These are phyloP conservation scores for Discostella stelligeroides DNA, from an alignment of 108 stramenopile genomes.

Conservation along the genomic window DNA sequence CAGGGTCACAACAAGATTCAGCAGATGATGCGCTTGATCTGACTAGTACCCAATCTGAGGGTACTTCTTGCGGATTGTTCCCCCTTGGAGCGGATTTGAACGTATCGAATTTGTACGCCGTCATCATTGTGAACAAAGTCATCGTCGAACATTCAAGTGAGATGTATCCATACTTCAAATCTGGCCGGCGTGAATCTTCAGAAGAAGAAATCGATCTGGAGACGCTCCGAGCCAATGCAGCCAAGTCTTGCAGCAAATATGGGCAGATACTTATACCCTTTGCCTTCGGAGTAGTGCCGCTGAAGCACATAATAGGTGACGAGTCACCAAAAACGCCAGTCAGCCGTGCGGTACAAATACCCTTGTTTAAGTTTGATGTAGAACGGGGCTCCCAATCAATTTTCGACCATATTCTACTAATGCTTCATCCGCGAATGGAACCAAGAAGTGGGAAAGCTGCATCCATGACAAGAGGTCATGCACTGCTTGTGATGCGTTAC, in stretches of 20 bases:
- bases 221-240: conserved; percentile 67
- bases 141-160: conserved; percentile 59
- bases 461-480: conserved; percentile 81
- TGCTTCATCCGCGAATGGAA: conserved; percentile 72
- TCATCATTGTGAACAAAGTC: conserved; percentile 81
- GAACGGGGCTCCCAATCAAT: conserved; percentile 78
- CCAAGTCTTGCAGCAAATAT: conserved; percentile 55
- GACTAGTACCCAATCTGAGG: conserved; percentile 31
- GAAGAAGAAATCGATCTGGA: conserved; percentile 51
- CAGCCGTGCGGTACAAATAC: conserved; percentile 86
- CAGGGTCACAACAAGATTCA: conserved; percentile 3
- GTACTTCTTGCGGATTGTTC: conserved; percentile 86
- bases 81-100: conserved; percentile 75
- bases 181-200: conserved; percentile 42
- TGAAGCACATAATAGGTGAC: conserved; percentile 79
- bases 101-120: conserved; percentile 80
- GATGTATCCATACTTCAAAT: conserved; percentile 61
- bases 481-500: conserved; percentile 86
- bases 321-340: conserved; percentile 68
- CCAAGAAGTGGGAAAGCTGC: conserved; percentile 65
- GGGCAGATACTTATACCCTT: conserved; percentile 80
- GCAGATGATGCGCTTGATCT: background rate
- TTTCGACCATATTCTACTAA: conserved; percentile 85
- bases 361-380: conserved; percentile 73
- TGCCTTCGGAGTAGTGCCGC: conserved; percentile 87